A percentile compares a stretch with the other conserved stretches of the same genome.
These are phyloP conservation scores for Ceratorhiza oryzae-sativae DNA, from an alignment of 1,284 basidiomycete genomes.

Conservation along the genomic window DNA sequence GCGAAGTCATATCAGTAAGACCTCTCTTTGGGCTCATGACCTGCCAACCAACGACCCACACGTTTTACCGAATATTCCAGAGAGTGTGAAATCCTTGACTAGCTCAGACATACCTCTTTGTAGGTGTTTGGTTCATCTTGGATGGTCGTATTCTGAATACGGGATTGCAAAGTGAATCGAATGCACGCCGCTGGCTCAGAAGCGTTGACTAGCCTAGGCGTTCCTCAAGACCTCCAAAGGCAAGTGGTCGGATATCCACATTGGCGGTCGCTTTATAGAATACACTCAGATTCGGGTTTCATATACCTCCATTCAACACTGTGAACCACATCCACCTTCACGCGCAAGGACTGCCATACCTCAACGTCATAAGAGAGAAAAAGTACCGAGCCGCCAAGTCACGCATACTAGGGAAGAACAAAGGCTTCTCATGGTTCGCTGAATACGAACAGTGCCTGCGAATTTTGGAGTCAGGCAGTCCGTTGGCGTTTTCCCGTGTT, in stretches of 20 bases:
- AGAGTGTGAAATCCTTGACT: conserved; percentile 51
- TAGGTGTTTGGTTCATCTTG: conserved; percentile 38
- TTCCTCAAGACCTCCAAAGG: conserved; percentile 43
- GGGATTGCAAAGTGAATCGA: conserved; percentile 46
- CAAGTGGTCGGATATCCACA: conserved; percentile 1
- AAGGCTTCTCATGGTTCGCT: conserved; percentile 58
- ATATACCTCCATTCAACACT: conserved; percentile 56
- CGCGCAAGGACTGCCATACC: conserved; percentile 54
- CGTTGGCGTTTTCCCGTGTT: conserved; percentile 29
- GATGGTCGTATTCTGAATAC: not conserved
- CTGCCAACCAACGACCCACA: conserved; percentile 14
- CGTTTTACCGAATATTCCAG: conserved; percentile 43
- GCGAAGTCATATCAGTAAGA: conserved; percentile 50
- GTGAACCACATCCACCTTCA: conserved; percentile 58
- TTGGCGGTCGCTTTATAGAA: not conserved
- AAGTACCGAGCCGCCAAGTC: conserved; percentile 51
- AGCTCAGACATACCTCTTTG: conserved; percentile 48
- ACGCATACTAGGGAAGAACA: conserved; percentile 44
- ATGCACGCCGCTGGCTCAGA: conserved; percentile 50
- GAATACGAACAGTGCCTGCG: conserved; percentile 48
- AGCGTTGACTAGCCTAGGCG: conserved; percentile 44
- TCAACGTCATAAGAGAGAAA: conserved; percentile 46
- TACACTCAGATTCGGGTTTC: conserved; percentile 50
- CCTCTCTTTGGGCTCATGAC: not conserved
- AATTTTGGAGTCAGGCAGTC: conserved; percentile 8